Percentiles rank a stretch among this genome's conserved stretches.
Conservation (phyloP, 768 basidiomycete genomes). For the Pleurotus sapidus region DNA sequence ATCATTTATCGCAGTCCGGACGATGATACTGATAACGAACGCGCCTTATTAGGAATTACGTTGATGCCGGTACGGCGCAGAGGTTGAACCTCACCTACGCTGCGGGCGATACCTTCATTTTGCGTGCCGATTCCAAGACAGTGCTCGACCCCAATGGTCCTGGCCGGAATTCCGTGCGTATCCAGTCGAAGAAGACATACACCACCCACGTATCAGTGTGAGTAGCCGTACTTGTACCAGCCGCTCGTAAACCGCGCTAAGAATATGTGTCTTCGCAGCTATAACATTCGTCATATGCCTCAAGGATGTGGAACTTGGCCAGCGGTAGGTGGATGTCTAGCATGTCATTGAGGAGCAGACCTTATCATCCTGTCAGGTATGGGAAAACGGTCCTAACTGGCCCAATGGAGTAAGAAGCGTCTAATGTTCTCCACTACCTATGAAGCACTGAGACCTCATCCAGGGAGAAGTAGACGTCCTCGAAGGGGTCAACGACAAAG, state of each 20-base stretch:
- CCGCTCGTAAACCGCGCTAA: not conserved
- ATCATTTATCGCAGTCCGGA: not conserved
- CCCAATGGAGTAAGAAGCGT: conserved; percentile 22
- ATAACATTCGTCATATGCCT: conserved; percentile 50
- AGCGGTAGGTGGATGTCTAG: conserved; percentile 24
- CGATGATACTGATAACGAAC: too few species aligned
- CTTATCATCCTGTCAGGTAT: conserved; percentile 12
- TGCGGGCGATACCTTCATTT: conserved; percentile 37
- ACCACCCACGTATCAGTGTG: conserved; percentile 34
- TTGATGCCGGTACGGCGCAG: conserved; percentile 28
- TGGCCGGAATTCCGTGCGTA: conserved; percentile 47
- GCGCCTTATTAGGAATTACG: conserved; percentile 5
- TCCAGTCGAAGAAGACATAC: conserved; percentile 33
- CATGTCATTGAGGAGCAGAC: too few species aligned
- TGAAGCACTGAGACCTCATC: not conserved
- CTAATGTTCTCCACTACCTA: too few species aligned
- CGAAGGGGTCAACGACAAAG: conserved; percentile 56
- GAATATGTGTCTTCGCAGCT: conserved; percentile 2
- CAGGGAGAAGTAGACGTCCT: conserved; percentile 49
- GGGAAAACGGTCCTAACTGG: conserved; percentile 29
- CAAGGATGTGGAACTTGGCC: conserved; percentile 55
- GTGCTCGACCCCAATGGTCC: conserved; percentile 35
- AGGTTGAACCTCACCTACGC: conserved; percentile 45
- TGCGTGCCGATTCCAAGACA: conserved; percentile 43
- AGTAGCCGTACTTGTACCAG: conserved; percentile 7